Percentiles rank a stretch among this genome's conserved stretches.
phyloP scores from a whole-genome alignment of 495 filamentous ascomycete species.

The Podospora bellae-mahoneyi region DNA sequence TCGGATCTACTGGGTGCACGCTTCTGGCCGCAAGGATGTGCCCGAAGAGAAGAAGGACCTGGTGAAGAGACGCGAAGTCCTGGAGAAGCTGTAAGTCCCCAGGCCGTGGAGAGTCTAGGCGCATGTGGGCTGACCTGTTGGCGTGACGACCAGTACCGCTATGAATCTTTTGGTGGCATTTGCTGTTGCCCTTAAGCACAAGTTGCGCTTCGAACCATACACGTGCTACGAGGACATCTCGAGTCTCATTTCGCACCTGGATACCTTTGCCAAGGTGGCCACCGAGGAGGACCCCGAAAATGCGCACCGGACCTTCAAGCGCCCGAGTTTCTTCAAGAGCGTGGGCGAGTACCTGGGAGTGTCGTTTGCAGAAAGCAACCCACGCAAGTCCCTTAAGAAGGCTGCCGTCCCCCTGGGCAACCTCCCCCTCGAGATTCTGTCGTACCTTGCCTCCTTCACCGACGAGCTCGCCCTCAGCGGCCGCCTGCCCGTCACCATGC shows the following conservation, averaged over 20 bases:
- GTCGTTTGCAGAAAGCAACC: conserved; percentile 68
- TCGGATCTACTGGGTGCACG: conserved; percentile 76
- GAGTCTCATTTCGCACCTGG: conserved; percentile 56
- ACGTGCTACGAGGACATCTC: conserved; percentile 67
- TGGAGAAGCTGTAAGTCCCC: conserved; percentile 59
- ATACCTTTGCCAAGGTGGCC: conserved; percentile 68
- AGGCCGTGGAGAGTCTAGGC: not conserved
- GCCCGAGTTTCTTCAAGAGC: conserved; percentile 56
- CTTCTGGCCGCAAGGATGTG: conserved; percentile 58
- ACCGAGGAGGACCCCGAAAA: conserved; percentile 50
- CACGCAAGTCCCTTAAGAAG: conserved; percentile 66
- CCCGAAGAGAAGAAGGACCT: conserved; percentile 30
- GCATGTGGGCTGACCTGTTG: not conserved
- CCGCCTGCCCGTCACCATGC: conserved; percentile 51
- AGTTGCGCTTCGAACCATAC: conserved; percentile 84
- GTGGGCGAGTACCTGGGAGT: conserved; percentile 68
- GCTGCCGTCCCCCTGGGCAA: conserved; percentile 64
- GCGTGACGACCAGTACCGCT: conserved; percentile 50
- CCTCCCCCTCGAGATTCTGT: conserved; percentile 73
- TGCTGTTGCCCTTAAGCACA: conserved; percentile 73
- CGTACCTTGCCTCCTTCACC: conserved; percentile 64
- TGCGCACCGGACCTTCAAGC: conserved; percentile 32
- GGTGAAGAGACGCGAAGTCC: conserved; percentile 61
- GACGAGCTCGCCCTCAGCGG: conserved; percentile 54
- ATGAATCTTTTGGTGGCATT: conserved; percentile 82